Evolutionary conservation across 768 basidiomycete genomes (phyloP), one percentile per base, ranked within the genome.

Genomic region (Suillus occidentalis): DNA sequence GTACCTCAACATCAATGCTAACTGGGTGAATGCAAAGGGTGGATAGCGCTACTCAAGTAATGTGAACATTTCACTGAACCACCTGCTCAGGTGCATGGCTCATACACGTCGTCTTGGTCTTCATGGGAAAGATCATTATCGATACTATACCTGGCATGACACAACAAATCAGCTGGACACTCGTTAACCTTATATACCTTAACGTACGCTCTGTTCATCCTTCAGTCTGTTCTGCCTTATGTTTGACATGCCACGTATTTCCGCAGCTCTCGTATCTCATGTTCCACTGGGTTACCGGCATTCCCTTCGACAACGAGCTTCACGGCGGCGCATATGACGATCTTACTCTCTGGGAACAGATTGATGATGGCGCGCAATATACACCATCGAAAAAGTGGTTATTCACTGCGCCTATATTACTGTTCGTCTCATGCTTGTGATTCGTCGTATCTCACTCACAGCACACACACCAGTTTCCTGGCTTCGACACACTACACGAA

Each of bases 361-460:
- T 99, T 59, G 97, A 99, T 77, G 91, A 93, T 59, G 97, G 97
- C 45, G 97, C 96, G 1, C 97, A 99, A 72, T 97, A 99, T 78
- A 99, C 97, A 6, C 97, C 97, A 1, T 90, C 97, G 6, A 97
- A 94, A 82, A 99, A 99, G 75, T 99, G 95, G 94, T 82, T 99
- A 36, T 85, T 97, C 65, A 87, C 86, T 61, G 89, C 95, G 9
- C 97, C 97, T 0, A 89, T 99, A 68, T 84, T 84, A 43, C 82
- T 99, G 97, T 98, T 71, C 74, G 94, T 80, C 9, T 55, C 18
- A 53, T 63, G 49, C 61, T 28, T 47, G 40, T 40, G 18, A 52
- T 53, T 13, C 34, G 10, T 53, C 42, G 58, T 12, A 34, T n/a
- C 36, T 47, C 52, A 68, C 45, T 40, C 39, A 28, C 62, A 55